phyloP scores from a whole-genome alignment of 2,329 filamentous ascomycete species.

The Cordyceps pruinosa region DNA sequence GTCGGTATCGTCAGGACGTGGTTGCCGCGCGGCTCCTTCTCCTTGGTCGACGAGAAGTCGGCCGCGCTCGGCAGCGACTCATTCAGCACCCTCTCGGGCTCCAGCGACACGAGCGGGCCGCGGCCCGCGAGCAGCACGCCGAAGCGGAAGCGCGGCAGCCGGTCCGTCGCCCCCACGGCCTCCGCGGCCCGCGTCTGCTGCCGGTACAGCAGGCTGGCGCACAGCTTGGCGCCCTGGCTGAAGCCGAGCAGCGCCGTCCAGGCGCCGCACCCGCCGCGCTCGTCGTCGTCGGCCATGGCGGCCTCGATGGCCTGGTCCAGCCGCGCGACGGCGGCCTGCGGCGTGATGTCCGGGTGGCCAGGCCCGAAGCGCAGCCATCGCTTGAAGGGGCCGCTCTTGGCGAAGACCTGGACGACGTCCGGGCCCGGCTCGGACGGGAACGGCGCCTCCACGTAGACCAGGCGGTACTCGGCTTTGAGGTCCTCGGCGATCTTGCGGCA shows the following conservation, averaged over 20 bases:
- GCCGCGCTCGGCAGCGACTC: slow-evolving; percentile 16
- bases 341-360: slow-evolving; percentile 44
- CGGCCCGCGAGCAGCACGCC: slow-evolving; percentile 31
- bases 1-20: slow-evolving; percentile 28
- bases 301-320: slow-evolving; percentile 28
- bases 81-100: neutral
- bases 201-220: slow-evolving; percentile 45
- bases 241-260: slow-evolving; percentile 55
- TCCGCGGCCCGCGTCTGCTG: slow-evolving; percentile 45
- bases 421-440: slow-evolving; percentile 54
- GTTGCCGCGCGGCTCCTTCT: slow-evolving; percentile 15
- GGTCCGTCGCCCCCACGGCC: neutral
- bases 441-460: slow-evolving; percentile 62
- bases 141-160: slow-evolving; percentile 25
- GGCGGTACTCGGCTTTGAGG: slow-evolving; percentile 52
- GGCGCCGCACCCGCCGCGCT: slow-evolving; percentile 34
- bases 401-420: slow-evolving; percentile 55
- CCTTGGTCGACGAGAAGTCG: slow-evolving; percentile 21
- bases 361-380: slow-evolving; percentile 52
- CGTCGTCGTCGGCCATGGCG: slow-evolving; percentile 43
- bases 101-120: slow-evolving; percentile 24
- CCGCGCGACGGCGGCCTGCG: slow-evolving; percentile 28
- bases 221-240: slow-evolving; percentile 54
- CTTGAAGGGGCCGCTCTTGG: slow-evolving; percentile 54
- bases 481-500: slow-evolving; percentile 40